phyloP scores from a whole-genome alignment of 129 eudicot species.

The Chrysanthemum makinoi region DNA sequence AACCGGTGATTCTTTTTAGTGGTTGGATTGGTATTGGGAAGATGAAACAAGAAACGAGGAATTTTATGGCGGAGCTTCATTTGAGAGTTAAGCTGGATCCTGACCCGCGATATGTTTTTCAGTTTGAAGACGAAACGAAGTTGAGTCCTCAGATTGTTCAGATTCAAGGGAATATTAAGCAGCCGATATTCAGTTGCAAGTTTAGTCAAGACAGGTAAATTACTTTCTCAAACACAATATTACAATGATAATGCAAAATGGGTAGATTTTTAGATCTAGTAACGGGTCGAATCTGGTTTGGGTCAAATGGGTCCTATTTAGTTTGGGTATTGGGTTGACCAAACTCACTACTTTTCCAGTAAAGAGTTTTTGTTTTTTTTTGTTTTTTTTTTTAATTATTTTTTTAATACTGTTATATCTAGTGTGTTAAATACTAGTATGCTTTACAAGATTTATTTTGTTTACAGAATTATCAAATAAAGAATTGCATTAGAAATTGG shows the following conservation, averaged over 20 bases:
- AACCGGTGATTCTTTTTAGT: conserved; percentile 65
- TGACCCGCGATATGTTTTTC: conserved; percentile 92
- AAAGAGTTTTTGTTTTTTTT: no score
- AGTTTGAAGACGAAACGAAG: conserved; percentile 77
- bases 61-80: conserved; percentile 78
- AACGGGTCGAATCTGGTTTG: background rate
- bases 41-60: conserved; percentile 54
- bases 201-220: conserved; percentile 85
- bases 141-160: conserved; percentile 90
- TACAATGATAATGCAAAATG: no score
- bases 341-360: no score
- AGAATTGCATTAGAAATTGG: no score
- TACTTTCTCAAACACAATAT: background rate
- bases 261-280: no score
- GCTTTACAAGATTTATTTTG: no score
- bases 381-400: no score
- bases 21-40: conserved; percentile 93
- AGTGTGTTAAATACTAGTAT: no score
- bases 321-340: no score
- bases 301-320: no score
- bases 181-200: conserved; percentile 94
- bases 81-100: conserved; percentile 77
- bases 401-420: no score
- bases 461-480: no score
- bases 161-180: conserved; percentile 78